phyloP scores from a whole-genome alignment of 176 grass and related monocot species.

The Triticum dicoccoides region DNA sequence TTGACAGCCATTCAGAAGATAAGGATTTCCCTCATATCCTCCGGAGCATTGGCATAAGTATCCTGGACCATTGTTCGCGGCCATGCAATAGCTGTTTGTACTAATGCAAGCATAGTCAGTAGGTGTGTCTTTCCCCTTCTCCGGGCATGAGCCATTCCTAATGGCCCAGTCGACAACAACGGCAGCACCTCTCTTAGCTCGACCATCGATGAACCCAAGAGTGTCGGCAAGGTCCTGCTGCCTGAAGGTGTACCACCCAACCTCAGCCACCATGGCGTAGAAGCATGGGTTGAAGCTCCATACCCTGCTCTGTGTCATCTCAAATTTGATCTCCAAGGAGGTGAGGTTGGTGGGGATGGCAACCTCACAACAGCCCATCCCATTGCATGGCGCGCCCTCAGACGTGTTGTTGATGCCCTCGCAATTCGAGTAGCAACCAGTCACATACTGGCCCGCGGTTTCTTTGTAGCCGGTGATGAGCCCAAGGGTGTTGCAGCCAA shows the following conservation, averaged over 20 bases:
- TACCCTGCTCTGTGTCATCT: background rate
- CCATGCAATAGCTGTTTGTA: background rate
- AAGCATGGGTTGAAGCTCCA: background rate
- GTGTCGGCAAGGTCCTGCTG: background rate
- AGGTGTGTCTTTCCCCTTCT: background rate
- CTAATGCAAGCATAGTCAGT: background rate
- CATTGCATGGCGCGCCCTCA: no score
- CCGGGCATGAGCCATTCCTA: background rate
- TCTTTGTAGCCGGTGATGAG: no score
- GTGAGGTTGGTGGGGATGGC: background rate
- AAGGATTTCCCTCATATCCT: constrained; percentile 12
- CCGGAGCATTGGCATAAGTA: constrained; percentile 11
- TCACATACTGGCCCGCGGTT: no score
- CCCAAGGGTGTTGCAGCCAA: no score
- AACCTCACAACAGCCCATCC: background rate
- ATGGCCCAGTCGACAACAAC: background rate
- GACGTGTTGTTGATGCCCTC: no score
- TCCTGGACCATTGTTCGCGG: background rate
- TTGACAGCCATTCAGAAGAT: background rate
- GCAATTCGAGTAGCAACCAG: no score
- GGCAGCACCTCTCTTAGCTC: background rate
- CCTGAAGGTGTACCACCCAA: background rate
- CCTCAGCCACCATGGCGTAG: background rate
- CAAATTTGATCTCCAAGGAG: background rate
- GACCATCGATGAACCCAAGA: background rate